These are phyloP conservation scores for Pleurotus tuber-regium DNA, from an alignment of 768 basidiomycete species.

Conservation along the genomic window DNA sequence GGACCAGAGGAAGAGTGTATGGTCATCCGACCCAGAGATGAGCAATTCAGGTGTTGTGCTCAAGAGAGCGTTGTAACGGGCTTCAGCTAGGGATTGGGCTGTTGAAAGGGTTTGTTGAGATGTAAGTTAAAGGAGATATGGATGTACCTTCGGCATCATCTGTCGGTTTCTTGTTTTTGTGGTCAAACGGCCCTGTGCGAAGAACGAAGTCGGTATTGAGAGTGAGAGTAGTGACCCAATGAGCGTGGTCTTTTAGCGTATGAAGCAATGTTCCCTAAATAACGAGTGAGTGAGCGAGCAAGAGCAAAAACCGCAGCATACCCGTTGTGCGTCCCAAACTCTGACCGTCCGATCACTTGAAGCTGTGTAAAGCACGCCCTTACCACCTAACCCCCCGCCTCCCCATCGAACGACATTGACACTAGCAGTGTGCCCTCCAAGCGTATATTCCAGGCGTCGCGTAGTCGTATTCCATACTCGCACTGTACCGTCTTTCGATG, in stretches of 20 bases:
- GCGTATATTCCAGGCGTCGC: conserved; percentile 72
- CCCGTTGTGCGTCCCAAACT: conserved; percentile 86
- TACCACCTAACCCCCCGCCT: conserved; percentile 60
- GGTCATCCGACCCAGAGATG: conserved; percentile 97
- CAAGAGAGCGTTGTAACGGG: conserved; percentile 73
- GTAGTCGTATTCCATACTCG: conserved; percentile 87
- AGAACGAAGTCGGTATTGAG: conserved; percentile 94
- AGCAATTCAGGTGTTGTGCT: conserved; percentile 71
- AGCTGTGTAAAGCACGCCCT: conserved; percentile 89
- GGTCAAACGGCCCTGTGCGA: conserved; percentile 93
- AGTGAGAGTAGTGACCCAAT: conserved; percentile 97
- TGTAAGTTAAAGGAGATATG: no score
- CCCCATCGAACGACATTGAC: conserved; percentile 98
- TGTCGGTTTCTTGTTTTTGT: conserved; percentile 72
- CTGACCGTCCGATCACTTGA: conserved; percentile 93
- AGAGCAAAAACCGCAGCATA: conserved; percentile 28
- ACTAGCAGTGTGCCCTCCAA: conserved; percentile 91
- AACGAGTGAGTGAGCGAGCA: conserved; percentile 1
- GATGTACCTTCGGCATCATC: conserved; percentile 79
- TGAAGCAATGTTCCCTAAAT: conserved; percentile 79
- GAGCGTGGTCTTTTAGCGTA: conserved; percentile 91
- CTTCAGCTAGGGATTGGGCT: conserved; percentile 77
- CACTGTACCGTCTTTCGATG: conserved; percentile 95
- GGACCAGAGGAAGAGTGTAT: conserved; percentile 96
- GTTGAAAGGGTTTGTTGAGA: no score